phyloP scores from a whole-genome alignment of 768 basidiomycete genomes.

The Lepiota venenata region DNA sequence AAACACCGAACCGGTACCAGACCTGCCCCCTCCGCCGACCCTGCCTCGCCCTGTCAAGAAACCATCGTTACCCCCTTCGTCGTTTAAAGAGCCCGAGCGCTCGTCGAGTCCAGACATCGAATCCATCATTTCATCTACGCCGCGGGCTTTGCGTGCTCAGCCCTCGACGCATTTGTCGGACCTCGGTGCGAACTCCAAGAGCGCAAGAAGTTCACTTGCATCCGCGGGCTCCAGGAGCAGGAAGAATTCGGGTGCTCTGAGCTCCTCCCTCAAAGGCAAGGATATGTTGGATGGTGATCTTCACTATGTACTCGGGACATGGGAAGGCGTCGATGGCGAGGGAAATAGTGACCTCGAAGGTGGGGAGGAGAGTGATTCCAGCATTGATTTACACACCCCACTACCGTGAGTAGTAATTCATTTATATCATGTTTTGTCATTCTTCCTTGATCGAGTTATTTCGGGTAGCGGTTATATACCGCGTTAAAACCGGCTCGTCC shows the following conservation, averaged over 20 bases:
- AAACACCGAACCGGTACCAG: not conserved
- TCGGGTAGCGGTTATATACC: no score
- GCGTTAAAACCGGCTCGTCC: no score
- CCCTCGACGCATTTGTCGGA: slow-evolving; percentile 5
- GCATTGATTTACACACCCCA: slow-evolving; percentile 66
- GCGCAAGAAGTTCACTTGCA: slow-evolving; percentile 2
- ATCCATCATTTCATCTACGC: slow-evolving; percentile 21
- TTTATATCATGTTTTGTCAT: slow-evolving; percentile 8
- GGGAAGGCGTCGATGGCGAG: slow-evolving; percentile 14
- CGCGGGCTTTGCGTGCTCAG: slow-evolving; percentile 13
- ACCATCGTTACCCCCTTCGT: not conserved
- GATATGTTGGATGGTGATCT: not conserved
- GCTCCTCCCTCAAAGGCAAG: not conserved
- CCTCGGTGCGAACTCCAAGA: not conserved
- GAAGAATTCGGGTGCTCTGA: slow-evolving; percentile 5
- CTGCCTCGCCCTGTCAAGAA: not conserved
- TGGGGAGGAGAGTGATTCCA: slow-evolving; percentile 41
- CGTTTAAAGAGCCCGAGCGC: slow-evolving; percentile 6
- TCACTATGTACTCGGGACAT: slow-evolving; percentile 5
- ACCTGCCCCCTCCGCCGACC: not conserved
- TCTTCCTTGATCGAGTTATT: not conserved
- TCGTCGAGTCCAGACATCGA: slow-evolving; percentile 24
- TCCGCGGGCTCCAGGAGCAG: slow-evolving; percentile 13
- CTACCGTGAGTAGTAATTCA: slow-evolving; percentile 49
- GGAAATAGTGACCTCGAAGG: slow-evolving; percentile 12